phyloP scores from a whole-genome alignment of 768 basidiomycete genomes.

The Tricholoma matsutake region DNA sequence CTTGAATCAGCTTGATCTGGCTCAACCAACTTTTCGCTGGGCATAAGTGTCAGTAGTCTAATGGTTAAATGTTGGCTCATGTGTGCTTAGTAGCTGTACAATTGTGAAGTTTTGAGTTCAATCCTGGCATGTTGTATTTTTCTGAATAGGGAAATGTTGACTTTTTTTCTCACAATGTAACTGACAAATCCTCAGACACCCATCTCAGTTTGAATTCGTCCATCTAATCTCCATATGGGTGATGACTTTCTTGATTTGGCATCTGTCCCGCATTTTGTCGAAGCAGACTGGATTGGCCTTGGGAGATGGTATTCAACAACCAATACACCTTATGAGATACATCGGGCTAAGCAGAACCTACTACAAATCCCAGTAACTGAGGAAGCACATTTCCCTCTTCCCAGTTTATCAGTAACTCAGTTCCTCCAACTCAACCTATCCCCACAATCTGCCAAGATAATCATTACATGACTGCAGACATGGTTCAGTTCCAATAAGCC shows the following conservation, averaged over 20 bases:
- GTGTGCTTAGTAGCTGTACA: no score
- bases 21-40: background rate
- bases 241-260: background rate
- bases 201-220: no score
- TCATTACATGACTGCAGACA: background rate
- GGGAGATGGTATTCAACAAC: background rate
- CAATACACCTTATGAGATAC: background rate
- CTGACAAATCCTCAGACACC: no score
- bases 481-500: background rate
- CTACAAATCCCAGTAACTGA: no score
- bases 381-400: no score
- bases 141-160: no score
- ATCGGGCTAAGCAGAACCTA: background rate
- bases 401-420: conserved; percentile 1
- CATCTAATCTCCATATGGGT: background rate
- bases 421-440: background rate
- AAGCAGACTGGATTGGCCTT: background rate
- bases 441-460: background rate
- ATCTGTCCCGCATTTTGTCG: background rate
- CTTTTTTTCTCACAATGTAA: no score
- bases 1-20: no score
- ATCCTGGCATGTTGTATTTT: no score
- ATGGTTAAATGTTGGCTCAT: no score
- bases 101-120: no score
- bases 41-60: no score